Conservation (phyloP, 2,329 filamentous ascomycete species). For the Exophiala dermatitidis region DNA sequence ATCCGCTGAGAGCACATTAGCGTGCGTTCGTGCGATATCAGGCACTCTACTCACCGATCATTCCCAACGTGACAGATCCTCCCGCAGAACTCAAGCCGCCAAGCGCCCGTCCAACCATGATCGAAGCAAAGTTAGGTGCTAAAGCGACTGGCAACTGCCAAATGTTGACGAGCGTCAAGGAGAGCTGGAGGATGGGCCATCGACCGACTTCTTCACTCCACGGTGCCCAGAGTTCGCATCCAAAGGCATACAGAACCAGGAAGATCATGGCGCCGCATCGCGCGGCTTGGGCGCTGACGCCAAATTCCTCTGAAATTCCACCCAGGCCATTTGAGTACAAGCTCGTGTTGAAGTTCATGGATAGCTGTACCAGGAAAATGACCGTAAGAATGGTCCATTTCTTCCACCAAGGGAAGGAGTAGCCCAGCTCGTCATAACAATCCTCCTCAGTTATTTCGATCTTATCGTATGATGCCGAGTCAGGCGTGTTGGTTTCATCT, state of each 20-base stretch:
- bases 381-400: constrained; percentile 69
- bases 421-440: constrained; percentile 58
- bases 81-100: constrained; percentile 65
- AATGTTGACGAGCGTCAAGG: constrained; percentile 67
- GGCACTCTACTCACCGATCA: constrained; percentile 44
- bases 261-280: constrained; percentile 71
- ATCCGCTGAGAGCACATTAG: constrained; percentile 44
- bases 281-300: constrained; percentile 60
- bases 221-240: constrained; percentile 81
- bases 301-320: constrained; percentile 61
- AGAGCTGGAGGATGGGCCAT: constrained; percentile 66
- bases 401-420: constrained; percentile 52
- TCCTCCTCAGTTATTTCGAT: constrained; percentile 48
- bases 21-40: background rate
- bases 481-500: constrained; percentile 2
- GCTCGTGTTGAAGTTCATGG: constrained; percentile 73
- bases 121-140: constrained; percentile 63
- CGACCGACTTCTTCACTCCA: constrained; percentile 80
- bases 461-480: constrained; percentile 23
- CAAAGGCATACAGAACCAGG: constrained; percentile 72
- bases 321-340: constrained; percentile 63
- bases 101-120: constrained; percentile 63
- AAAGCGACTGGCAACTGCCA: constrained; percentile 67
- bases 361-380: constrained; percentile 66
- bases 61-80: constrained; percentile 65